Conservation (phyloP, 1,284 basidiomycete species). For the Mixia osmundae region DNA sequence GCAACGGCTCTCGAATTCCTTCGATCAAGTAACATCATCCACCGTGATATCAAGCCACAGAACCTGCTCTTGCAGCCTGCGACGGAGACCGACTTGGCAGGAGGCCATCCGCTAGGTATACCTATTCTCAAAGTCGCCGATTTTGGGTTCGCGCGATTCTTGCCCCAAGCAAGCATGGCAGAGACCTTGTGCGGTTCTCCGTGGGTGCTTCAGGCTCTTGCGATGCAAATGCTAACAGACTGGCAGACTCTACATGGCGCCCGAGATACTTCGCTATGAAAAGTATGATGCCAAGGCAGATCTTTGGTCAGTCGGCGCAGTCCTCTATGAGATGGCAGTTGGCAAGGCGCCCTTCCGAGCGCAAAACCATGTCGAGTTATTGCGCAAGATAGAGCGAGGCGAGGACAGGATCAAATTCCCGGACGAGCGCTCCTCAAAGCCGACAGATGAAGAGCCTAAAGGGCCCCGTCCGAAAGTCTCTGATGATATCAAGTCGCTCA, state of each 20-base stretch:
- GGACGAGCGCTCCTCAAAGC: slow-evolving; percentile 47
- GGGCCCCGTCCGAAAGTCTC: slow-evolving; percentile 33
- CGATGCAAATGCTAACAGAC: background rate
- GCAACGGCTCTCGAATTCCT: slow-evolving; percentile 84
- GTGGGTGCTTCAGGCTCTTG: too few species aligned
- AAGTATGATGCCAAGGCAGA: slow-evolving; percentile 97
- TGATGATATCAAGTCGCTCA: slow-evolving; percentile 65
- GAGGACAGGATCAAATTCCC: slow-evolving; percentile 58
- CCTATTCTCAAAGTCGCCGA: slow-evolving; percentile 92
- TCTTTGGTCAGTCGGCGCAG: slow-evolving; percentile 92
- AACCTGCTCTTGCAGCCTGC: slow-evolving; percentile 77
- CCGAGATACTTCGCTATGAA: slow-evolving; percentile 88
- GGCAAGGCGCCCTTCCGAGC: slow-evolving; percentile 87
- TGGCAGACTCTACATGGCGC: slow-evolving; percentile 95
- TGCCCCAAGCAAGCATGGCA: slow-evolving; percentile 80
- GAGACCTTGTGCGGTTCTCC: slow-evolving; percentile 96
- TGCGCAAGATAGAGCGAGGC: slow-evolving; percentile 75
- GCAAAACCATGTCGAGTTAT: slow-evolving; percentile 80
- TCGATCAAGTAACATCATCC: slow-evolving; percentile 67
- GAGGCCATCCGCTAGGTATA: slow-evolving; percentile 72
- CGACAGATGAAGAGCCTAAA: slow-evolving; percentile 7
- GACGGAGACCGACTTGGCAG: slow-evolving; percentile 44
- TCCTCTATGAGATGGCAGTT: slow-evolving; percentile 83
- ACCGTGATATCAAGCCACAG: slow-evolving; percentile 95
- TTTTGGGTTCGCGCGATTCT: slow-evolving; percentile 84